phyloP scores from a whole-genome alignment of 169 alveolate species.

The Plasmodium sp. region DNA sequence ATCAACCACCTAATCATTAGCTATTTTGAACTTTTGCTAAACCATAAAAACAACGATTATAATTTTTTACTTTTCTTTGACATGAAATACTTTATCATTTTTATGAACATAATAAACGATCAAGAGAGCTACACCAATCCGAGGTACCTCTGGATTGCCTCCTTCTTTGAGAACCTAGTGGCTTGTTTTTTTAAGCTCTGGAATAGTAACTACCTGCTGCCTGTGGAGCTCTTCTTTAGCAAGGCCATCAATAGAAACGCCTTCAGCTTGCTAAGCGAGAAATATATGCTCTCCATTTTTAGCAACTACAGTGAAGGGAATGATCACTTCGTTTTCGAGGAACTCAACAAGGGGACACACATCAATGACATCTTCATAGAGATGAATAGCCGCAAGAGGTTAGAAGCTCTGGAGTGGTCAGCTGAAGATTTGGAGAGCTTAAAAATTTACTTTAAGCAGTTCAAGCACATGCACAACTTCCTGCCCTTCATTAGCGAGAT shows the following conservation, averaged over 20 bases:
- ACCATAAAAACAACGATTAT: conserved; percentile 49
- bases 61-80: conserved; percentile 50
- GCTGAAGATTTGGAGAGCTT: conserved; percentile 36
- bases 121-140: conserved; percentile 23
- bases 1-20: conserved; percentile 53
- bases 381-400: conserved; percentile 28
- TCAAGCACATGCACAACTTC: conserved; percentile 58
- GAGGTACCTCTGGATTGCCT: conserved; percentile 36
- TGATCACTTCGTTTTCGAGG: conserved; percentile 19
- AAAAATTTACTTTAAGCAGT: conserved; percentile 50
- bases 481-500: conserved; percentile 58
- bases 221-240: conserved; percentile 25
- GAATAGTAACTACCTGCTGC: conserved; percentile 32
- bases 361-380: conserved; percentile 51
- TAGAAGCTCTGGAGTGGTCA: conserved; percentile 62
- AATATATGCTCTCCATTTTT: conserved; percentile 61
- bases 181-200: conserved; percentile 55
- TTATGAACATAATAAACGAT: conserved; percentile 32
- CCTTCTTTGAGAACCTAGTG: conserved; percentile 22
- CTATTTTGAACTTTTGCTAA: conserved; percentile 41
- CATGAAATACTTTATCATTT: conserved; percentile 42
- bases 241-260: conserved; percentile 28
- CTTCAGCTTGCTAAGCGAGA: conserved; percentile 29
- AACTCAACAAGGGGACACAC: conserved; percentile 3
- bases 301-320: conserved; percentile 70